A percentile compares a stretch with the other conserved stretches of the same genome.
Evolutionary conservation across 257 asterid species (phyloP).

Genomic region (Galeopsis tetrahit): DNA sequence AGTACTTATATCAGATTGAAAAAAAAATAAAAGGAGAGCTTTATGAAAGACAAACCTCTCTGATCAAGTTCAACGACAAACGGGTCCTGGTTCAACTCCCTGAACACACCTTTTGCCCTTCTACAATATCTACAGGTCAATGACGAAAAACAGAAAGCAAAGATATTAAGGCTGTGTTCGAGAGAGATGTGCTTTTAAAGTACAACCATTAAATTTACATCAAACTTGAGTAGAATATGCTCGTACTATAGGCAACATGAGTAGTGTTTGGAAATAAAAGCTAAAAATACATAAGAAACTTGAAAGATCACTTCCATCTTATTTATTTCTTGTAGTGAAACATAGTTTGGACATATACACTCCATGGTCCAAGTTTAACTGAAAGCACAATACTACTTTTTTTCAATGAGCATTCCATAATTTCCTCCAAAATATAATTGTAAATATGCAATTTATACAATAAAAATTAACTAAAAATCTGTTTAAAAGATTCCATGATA

Average conservation of each 20-base stretch:
- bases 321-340: background rate
- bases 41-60: slow-evolving; percentile 50
- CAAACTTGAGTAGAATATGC: background rate
- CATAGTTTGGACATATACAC: background rate
- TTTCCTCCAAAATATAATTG: background rate
- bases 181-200: background rate
- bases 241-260: background rate
- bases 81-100: slow-evolving; percentile 60
- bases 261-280: background rate
- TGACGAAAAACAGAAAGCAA: slow-evolving; percentile 9
- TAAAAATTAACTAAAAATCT: background rate
- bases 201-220: background rate
- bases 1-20: background rate
- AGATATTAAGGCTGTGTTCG: background rate
- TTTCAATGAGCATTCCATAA: slow-evolving; percentile 7
- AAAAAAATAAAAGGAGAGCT: slow-evolving; percentile 15
- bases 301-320: background rate
- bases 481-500: background rate
- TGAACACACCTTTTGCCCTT: slow-evolving; percentile 87
- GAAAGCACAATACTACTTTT: background rate
- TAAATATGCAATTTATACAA: background rate
- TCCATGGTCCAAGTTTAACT: background rate
- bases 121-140: slow-evolving; percentile 73
- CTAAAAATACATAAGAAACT: background rate
- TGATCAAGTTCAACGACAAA: slow-evolving; percentile 44